Conservation (phyloP, 2,329 filamentous ascomycete genomes). For the Diaporthe eres region DNA sequence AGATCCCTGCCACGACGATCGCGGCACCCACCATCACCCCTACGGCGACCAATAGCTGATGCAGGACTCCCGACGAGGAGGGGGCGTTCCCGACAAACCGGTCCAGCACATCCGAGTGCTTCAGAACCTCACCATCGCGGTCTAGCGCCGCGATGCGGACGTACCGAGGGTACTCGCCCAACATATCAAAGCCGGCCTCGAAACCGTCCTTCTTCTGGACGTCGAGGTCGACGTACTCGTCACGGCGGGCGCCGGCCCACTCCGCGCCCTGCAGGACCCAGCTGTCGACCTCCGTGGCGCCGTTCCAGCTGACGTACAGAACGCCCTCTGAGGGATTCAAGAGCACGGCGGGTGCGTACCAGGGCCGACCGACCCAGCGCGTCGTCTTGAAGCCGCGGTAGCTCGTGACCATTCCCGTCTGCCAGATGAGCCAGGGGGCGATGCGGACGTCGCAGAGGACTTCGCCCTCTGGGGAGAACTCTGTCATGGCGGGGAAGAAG, state of each 20-base stretch:
- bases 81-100: constrained; percentile 40
- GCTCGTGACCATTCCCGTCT: constrained; percentile 41
- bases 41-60: background rate
- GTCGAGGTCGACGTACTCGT: constrained; percentile 35
- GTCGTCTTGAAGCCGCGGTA: constrained; percentile 44
- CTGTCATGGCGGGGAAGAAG: constrained; percentile 42
- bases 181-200: constrained; percentile 37
- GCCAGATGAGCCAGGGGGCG: constrained; percentile 40
- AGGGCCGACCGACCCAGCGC: constrained; percentile 40
- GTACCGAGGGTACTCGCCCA: constrained; percentile 38
- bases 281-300: constrained; percentile 41
- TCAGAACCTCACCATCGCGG: constrained; percentile 38
- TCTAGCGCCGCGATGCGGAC: constrained; percentile 40
- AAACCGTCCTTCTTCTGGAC: constrained; percentile 40
- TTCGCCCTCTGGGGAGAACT: constrained; percentile 38
- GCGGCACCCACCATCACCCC: background rate
- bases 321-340: constrained; percentile 32
- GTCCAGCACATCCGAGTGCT: constrained; percentile 39
- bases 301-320: constrained; percentile 45
- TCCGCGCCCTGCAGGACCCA: constrained; percentile 43
- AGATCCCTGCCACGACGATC: background rate
- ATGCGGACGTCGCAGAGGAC: constrained; percentile 44
- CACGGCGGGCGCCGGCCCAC: constrained; percentile 26
- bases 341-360: constrained; percentile 31
- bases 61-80: background rate